Percentiles rank a stretch among this genome's conserved stretches.
These are phyloP conservation scores for Scutellaria minor DNA, from an alignment of 257 asterid genomes.

Conservation along the genomic window DNA sequence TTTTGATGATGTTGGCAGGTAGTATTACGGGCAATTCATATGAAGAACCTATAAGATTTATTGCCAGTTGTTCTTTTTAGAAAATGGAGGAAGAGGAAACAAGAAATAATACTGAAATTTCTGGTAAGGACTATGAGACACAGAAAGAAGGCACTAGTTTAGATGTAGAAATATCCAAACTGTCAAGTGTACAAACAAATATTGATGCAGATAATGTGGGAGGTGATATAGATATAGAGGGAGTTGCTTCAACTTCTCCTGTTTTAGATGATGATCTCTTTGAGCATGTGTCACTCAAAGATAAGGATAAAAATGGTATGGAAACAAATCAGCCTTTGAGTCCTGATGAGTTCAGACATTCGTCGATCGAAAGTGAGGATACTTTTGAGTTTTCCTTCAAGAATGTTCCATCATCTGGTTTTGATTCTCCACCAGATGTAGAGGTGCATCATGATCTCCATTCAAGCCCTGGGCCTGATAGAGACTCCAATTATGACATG, in stretches of 20 bases:
- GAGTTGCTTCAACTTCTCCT: slow-evolving; percentile 51
- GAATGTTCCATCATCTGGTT: slow-evolving; percentile 52
- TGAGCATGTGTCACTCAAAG: slow-evolving; percentile 77
- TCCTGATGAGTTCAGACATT: slow-evolving; percentile 55
- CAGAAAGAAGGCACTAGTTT: slow-evolving; percentile 41
- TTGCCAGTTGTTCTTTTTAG: slow-evolving; percentile 17
- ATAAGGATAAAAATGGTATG: slow-evolving; percentile 54
- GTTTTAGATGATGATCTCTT: slow-evolving; percentile 57
- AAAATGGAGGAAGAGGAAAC: slow-evolving; percentile 80
- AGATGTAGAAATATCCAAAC: slow-evolving; percentile 41
- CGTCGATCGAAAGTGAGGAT: slow-evolving; percentile 63
- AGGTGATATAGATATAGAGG: slow-evolving; percentile 47
- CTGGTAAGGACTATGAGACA: slow-evolving; percentile 40
- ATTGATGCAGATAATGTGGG: slow-evolving; percentile 42
- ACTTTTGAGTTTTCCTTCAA: slow-evolving; percentile 58
- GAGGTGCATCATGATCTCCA: slow-evolving; percentile 55
- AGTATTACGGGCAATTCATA: slow-evolving; percentile 29
- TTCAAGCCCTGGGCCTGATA: slow-evolving; percentile 61
- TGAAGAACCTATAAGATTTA: slow-evolving; percentile 35
- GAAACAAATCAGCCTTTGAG: slow-evolving; percentile 44
- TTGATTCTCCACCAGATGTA: slow-evolving; percentile 52
- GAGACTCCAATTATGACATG: slow-evolving; percentile 46
- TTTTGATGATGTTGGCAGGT: slow-evolving; percentile 43
- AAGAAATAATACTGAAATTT: slow-evolving; percentile 41
- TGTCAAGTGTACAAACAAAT: slow-evolving; percentile 35